Evolutionary conservation across 352 stramenopile species (phyloP), one percentile per base, ranked within the genome.

Genomic region (Pythium scleroteichum): DNA sequence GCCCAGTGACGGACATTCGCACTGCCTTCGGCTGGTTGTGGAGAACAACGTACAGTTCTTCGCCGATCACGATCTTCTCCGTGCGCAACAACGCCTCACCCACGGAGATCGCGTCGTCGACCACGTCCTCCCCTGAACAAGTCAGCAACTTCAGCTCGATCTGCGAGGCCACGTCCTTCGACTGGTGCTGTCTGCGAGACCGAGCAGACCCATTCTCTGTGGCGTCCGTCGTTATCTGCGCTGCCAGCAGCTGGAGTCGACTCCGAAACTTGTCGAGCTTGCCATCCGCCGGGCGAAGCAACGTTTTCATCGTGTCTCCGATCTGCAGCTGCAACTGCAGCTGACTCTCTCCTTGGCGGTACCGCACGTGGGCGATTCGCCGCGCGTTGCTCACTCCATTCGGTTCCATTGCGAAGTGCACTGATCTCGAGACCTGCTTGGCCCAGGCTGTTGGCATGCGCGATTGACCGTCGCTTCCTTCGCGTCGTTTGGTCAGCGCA

Each of bases 11-110:
- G 6, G 65, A 70, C 16, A 92, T 26, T 1, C 56, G 49, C 50
- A 69, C 53, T 14, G 92, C 76, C 4, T 78, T 52, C 46, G 79
- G 82, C 35, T 90, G 76, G 62, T 92, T 92, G 22, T 65, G 70
- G 51, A 87, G 46, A 38, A 90, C 76, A 22, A 72, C 44, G 26
- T 88, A 87, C 12, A 23, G 67, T 13, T 75, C 60, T 4, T 53
- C 32, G 9, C 79, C 78, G 14, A 92, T 71, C 17, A 73, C 29
- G n/a, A 90, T 72, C 3, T 51, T 65, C 20, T 54, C 62, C 0
- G 75, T 82, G 26, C 65, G 68, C 66, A 78, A 66, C 14, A 90
- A 53, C 12, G 71, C 75, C 19, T 88, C 78, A 0, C 78, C 66
- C 17, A 88, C 74, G 4, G 55, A 70, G 24, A 62, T n/a, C 7